phyloP scores from a whole-genome alignment of 768 basidiomycete genomes.

The Mycena pura region DNA sequence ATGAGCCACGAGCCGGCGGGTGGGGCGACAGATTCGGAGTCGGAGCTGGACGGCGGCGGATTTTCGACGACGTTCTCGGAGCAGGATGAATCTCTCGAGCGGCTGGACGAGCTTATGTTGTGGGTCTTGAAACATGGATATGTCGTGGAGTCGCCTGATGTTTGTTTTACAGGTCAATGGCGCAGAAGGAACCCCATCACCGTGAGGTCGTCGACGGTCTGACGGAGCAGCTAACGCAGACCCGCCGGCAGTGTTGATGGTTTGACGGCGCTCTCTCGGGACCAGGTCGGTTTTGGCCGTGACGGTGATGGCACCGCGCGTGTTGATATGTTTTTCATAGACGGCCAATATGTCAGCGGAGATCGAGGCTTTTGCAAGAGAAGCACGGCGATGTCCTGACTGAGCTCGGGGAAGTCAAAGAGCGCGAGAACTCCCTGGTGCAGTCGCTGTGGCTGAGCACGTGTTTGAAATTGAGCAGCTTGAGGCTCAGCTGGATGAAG shows the following conservation, averaged over 20 bases:
- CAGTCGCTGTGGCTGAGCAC: slow-evolving; percentile 55
- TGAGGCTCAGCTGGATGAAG: slow-evolving; percentile 54
- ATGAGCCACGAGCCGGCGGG: slow-evolving; percentile 54
- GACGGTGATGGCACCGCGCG: neutral
- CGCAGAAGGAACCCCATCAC: slow-evolving; percentile 93
- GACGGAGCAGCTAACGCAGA: slow-evolving; percentile 67
- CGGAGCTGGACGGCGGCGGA: slow-evolving; percentile 40
- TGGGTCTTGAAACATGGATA: slow-evolving; percentile 45
- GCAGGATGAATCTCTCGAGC: slow-evolving; percentile 73
- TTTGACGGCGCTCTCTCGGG: slow-evolving; percentile 77
- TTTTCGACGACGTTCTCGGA: slow-evolving; percentile 52
- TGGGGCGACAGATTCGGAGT: slow-evolving; percentile 45
- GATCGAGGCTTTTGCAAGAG: slow-evolving; percentile 72
- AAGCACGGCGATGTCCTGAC: slow-evolving; percentile 61
- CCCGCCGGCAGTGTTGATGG: slow-evolving; percentile 85
- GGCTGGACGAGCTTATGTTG: slow-evolving; percentile 93
- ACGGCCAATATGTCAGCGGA: slow-evolving; percentile 88
- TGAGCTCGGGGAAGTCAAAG: slow-evolving; percentile 60
- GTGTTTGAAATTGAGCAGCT: slow-evolving; percentile 54
- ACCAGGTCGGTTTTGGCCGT: slow-evolving; percentile 66
- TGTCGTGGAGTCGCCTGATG: slow-evolving; percentile 22
- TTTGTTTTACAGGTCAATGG: slow-evolving; percentile 85
- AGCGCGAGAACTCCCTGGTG: slow-evolving; percentile 63
- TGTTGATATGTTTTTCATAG: slow-evolving; percentile 42
- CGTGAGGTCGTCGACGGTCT: slow-evolving; percentile 79